Base-by-base conservation (phyloP, 108 stramenopile species). In the Pseudonitzschia delicatissima region DNA sequence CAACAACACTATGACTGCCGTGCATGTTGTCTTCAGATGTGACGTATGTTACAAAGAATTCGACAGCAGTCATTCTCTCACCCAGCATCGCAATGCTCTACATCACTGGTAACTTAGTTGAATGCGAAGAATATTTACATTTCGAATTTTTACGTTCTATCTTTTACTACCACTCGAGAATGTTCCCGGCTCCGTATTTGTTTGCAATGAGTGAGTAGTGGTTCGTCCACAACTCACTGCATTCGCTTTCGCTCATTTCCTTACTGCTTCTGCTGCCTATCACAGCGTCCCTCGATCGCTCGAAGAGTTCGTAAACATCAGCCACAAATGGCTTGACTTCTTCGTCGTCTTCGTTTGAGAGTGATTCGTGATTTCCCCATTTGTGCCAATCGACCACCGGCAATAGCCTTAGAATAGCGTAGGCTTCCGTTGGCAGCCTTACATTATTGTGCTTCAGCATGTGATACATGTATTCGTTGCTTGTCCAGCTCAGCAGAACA, bases 401-500 rank as follows among this genome's bases (percentile, higher is more conserved):
- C 53, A 71, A 76, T 21, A 72, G 69, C 48, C 80, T 67, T 21
- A 87, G 42, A 57, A 87, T 74, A 9, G 57, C 63, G 28, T 82
- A 64, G 4, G 68, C 86, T 57, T 83, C 82, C 25, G 72, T 63
- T 1, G 86, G 86, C 6, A 87, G 52, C 11, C n/a, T 28, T 28
- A 69, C 55, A 29, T 45, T 34, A 61, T 87, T 87, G 51, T 87
- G 79, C 47, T 68, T 69, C 34, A 87, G 60, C 57, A 87, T 77
- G 37, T 69, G 45, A 36, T 84, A 78, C 61, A 83, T 72, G 69
- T 82, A 87, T 61, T 87, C 86, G 11, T 61, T 57, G 21, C 83
- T 78, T 25, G 81, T 74, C 86, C 86, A 87, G 27, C 57, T 69
- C 36, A 87, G 49, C 0, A 55, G 23, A 11, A 80, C 82, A 51